Evolutionary conservation across 164 flowering plant species (phyloP).

Genomic region (Pachysandra terminalis): DNA sequence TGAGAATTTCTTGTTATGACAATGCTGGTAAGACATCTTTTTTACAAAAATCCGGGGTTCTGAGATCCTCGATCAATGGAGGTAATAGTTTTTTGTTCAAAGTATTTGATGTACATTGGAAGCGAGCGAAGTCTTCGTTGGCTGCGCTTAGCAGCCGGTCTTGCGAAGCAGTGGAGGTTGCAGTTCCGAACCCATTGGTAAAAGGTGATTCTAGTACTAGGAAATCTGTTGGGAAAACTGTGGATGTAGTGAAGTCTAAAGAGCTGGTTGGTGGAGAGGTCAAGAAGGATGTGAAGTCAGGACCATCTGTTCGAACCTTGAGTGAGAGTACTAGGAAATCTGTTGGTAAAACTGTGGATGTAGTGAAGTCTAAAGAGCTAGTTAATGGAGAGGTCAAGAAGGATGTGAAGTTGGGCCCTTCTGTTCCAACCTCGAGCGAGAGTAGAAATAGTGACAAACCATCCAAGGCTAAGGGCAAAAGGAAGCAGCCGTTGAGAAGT

Average conservation of each 20-base stretch:
- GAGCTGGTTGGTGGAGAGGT: slow-evolving; percentile 19
- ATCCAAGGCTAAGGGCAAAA: slow-evolving; percentile 17
- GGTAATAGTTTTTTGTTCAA: slow-evolving; percentile 10
- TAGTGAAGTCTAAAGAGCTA: no score
- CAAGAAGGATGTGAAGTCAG: slow-evolving; percentile 19
- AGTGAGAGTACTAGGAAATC: slow-evolving; percentile 11
- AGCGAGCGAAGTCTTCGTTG: slow-evolving; percentile 26
- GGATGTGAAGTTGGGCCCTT: slow-evolving; percentile 15
- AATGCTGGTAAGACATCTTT: slow-evolving; percentile 14
- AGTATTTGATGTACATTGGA: slow-evolving; percentile 17
- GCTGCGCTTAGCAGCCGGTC: slow-evolving; percentile 18
- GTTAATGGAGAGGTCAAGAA: slow-evolving; percentile 17
- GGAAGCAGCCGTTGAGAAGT: slow-evolving; percentile 26
- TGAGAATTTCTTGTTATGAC: slow-evolving; percentile 26
- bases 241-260: slow-evolving; percentile 12
- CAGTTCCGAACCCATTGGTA: slow-evolving; percentile 8
- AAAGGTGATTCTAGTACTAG: slow-evolving; percentile 12
- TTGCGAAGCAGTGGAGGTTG: slow-evolving; percentile 12
- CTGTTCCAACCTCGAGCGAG: slow-evolving; percentile 14
- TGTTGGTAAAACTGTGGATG: no score
- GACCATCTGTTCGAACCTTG: slow-evolving; percentile 15
- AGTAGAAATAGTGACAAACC: slow-evolving; percentile 6
- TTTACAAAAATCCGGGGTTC: slow-evolving; percentile 8
- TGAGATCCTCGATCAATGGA: slow-evolving; percentile 7
- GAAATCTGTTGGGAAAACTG: slow-evolving; percentile 17